Percentiles rank a stretch among this genome's conserved stretches.
Conservation (phyloP, 805 yeast species). For the Wickerhamiella occidentalis region DNA sequence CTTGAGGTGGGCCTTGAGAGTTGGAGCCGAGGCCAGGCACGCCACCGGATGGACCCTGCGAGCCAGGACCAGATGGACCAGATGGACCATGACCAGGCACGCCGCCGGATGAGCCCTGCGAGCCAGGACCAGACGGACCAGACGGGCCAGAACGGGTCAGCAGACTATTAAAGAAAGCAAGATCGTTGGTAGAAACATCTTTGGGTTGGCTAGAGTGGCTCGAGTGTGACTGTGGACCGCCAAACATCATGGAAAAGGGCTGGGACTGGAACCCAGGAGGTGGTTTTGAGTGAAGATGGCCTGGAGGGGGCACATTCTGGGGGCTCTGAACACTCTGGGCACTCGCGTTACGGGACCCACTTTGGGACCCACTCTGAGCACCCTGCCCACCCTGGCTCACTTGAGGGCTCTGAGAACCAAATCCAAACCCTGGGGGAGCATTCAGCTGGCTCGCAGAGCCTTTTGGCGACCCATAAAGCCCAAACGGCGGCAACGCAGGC, state of each 20-base stretch:
- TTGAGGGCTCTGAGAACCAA: neutral
- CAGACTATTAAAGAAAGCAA: slow-evolving; percentile 14
- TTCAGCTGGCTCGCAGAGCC: too few species aligned
- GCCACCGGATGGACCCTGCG: too few species aligned
- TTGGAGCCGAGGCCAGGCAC: too few species aligned
- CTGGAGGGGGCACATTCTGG: neutral
- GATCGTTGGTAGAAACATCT: neutral
- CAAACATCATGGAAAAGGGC: neutral
- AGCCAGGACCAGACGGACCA: too few species aligned
- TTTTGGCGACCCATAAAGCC: slow-evolving; percentile 3
- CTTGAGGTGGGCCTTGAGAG: too few species aligned
- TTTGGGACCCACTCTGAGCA: neutral
- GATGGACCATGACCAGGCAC: too few species aligned
- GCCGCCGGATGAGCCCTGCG: neutral
- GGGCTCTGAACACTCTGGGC: too few species aligned
- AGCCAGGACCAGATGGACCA: too few species aligned
- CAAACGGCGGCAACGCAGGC: neutral
- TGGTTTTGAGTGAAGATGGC: too few species aligned
- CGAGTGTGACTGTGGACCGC: neutral
- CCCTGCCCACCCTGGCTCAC: neutral
- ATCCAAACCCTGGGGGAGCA: neutral
- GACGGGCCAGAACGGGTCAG: slow-evolving; percentile 6
- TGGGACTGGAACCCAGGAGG: too few species aligned
- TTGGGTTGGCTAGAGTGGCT: neutral
- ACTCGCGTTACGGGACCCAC: too few species aligned